Evolutionary conservation across 2,329 filamentous ascomycete species (phyloP).

Genomic region (Eurotiales sp.): DNA sequence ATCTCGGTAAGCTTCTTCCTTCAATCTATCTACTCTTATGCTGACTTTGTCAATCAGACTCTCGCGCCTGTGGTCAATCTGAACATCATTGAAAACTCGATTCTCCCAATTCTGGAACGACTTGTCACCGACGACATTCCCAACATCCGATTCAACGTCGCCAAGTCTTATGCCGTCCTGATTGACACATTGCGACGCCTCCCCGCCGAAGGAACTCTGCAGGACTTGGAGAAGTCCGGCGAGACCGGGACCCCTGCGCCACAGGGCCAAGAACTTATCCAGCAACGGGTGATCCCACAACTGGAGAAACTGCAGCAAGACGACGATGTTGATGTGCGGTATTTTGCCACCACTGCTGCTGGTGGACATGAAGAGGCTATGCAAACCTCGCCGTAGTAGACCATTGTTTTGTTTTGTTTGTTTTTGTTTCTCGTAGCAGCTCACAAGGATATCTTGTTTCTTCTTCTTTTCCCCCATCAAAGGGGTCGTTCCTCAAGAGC

Average conservation of each 20-base stretch:
- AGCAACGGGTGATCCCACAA: constrained; percentile 81
- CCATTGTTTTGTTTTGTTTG: constrained; percentile 6
- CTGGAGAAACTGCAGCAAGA: constrained; percentile 95
- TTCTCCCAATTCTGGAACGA: constrained; percentile 93
- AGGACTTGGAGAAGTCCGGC: constrained; percentile 77
- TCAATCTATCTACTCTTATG: constrained; percentile 9
- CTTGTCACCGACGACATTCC: constrained; percentile 92
- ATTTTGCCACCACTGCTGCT: constrained; percentile 89
- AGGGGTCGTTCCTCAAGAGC: not conserved
- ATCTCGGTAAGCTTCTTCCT: constrained; percentile 70
- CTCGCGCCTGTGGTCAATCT: constrained; percentile 89
- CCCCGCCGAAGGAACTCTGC: constrained; percentile 81
- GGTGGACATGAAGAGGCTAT: constrained; percentile 52
- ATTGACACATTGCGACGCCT: constrained; percentile 89
- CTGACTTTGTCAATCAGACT: constrained; percentile 58
- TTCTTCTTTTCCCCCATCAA: not conserved
- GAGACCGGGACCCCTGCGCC: constrained; percentile 56
- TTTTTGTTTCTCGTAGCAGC: not conserved
- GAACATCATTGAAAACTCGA: constrained; percentile 86
- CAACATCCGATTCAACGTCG: constrained; percentile 99
- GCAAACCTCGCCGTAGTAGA: constrained; percentile 51
- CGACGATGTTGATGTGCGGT: constrained; percentile 95
- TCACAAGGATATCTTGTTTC: not conserved
- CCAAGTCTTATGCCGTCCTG: constrained; percentile 90
- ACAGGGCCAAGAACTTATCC: constrained; percentile 73